Evolutionary conservation across 2,329 filamentous ascomycete species (phyloP).

Genomic region (Coleophoma eucalyptorum): DNA sequence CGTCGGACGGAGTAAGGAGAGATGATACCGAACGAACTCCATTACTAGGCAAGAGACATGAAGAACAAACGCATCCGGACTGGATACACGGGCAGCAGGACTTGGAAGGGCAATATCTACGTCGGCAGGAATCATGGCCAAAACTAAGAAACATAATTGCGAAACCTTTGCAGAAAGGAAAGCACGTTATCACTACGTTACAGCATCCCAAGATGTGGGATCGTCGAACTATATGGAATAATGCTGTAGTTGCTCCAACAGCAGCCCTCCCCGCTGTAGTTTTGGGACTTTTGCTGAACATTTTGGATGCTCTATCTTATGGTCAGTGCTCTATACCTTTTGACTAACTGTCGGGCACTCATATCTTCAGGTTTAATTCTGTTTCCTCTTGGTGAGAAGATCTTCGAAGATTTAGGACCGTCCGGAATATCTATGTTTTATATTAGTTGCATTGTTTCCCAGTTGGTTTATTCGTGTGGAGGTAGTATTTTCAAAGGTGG

Average conservation of each 20-base stretch:
- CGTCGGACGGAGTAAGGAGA: constrained; percentile 14
- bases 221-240: constrained; percentile 57
- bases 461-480: constrained; percentile 80
- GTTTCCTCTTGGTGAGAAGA: constrained; percentile 82
- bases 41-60: constrained; percentile 16
- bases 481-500: constrained; percentile 88
- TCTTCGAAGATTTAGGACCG: constrained; percentile 82
- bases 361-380: constrained; percentile 71
- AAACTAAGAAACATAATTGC: constrained; percentile 19
- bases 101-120: constrained; percentile 21
- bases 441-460: constrained; percentile 92
- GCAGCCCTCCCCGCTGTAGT: constrained; percentile 81
- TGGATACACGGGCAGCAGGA: constrained; percentile 26
- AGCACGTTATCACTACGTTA: constrained; percentile 24
- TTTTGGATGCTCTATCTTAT: constrained; percentile 92
- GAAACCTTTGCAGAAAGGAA: constrained; percentile 17
- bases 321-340: constrained; percentile 42
- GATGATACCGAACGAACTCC: constrained; percentile 24
- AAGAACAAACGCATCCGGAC: constrained; percentile 18
- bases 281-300: constrained; percentile 84
- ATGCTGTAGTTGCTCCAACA: constrained; percentile 61
- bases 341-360: neutral
- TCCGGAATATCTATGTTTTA: constrained; percentile 99
- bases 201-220: constrained; percentile 71
- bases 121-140: constrained; percentile 18